These are phyloP conservation scores for Tulasnella sp. DNA, from an alignment of 768 basidiomycete species.

Conservation along the genomic window DNA sequence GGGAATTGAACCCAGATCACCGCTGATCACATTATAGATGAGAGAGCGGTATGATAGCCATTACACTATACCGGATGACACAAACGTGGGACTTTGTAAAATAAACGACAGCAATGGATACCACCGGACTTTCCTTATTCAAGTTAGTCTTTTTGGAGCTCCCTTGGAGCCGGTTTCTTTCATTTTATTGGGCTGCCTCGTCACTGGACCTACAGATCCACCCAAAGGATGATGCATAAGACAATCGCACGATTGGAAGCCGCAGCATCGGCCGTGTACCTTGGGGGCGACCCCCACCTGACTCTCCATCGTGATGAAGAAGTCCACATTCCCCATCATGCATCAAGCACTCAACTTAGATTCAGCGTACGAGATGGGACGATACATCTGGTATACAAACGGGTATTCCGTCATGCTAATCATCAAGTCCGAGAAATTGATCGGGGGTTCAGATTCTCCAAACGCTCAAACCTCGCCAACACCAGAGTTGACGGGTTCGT, in stretches of 20 bases:
- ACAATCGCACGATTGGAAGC: not conserved
- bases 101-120: too few relatives aligned
- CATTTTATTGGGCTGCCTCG: not conserved
- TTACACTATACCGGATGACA: not conserved
- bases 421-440: not conserved
- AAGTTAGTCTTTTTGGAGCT: not conserved
- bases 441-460: not conserved
- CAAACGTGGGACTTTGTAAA: too few relatives aligned
- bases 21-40: not conserved
- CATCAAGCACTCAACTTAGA: not conserved
- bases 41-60: conserved; percentile 11
- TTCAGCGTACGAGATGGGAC: not conserved
- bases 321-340: not conserved
- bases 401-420: not conserved
- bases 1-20: conserved; percentile 7
- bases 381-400: conserved; percentile 2
- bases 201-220: too few relatives aligned
- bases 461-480: conserved; percentile 9
- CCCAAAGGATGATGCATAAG: not conserved
- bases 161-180: too few relatives aligned
- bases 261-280: not conserved
- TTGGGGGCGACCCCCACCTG: not conserved
- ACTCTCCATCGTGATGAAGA: not conserved
- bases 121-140: too few relatives aligned
- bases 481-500: conserved; percentile 22